Evolutionary conservation across 345 rosid genomes (phyloP), one percentile per base, ranked within the genome.

Genomic region (Kandelia obovata): DNA sequence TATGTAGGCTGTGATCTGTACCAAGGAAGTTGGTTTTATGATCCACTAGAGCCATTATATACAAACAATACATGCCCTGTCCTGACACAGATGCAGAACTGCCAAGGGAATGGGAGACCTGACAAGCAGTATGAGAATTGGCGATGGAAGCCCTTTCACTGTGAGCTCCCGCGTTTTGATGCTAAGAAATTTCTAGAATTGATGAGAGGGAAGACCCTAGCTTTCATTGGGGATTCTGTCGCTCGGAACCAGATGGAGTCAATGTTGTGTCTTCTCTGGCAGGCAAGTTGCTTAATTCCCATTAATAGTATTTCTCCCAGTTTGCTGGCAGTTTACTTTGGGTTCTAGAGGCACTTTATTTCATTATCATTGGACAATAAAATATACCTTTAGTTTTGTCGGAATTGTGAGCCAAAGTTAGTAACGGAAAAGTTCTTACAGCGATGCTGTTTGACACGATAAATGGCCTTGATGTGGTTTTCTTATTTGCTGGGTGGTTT

Each of bases 231-330:
- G 15, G 99, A 96, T 65, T 92, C 97, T 32, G 96, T 96, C 66
- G 98, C 99, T 76, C 96, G 97, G 65, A 96, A 96, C 72, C 99
- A 96, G 81, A 92, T 92, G 98, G 99, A 96, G 69, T 90, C 99
- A 23, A 79, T 96, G 89, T 13, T 96, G 75, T 95, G 99, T 80
- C 91, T 92, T 86, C 97, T 95, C 58, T 95, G 98, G 98, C 99
- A 92, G 98, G 99, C 82, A 83, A 86, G 88, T 83, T 31, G 30
- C 57, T 17, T 25, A 16, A 20, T 62, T 10, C 64, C 49, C 63
- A n/a, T 34, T 11, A 31, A 35, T 32, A 58, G 25, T 34, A 35
- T 21, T 28, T 61, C 3, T 3, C 37, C 19, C 49, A 53, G 3
- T 26, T 37, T 0, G 49, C 19, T 43, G 49, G 49, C 49, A 13